phyloP scores from a whole-genome alignment of 2,329 filamentous ascomycete species.

The Pseudogymnoascus sp. region DNA sequence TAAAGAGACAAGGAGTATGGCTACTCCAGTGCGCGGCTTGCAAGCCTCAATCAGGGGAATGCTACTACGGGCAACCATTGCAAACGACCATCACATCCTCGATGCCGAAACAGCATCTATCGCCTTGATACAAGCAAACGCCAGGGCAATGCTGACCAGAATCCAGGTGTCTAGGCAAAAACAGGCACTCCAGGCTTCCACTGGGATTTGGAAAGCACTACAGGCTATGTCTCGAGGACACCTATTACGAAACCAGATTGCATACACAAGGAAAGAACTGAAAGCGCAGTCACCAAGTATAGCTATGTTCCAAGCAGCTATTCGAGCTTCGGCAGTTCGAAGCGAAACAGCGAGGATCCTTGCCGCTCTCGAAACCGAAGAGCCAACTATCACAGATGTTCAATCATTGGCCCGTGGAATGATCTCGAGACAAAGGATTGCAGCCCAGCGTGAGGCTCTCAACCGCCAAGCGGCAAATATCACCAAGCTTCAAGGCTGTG shows the following conservation, averaged over 20 bases:
- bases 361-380: constrained; percentile 40
- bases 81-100: constrained; percentile 34
- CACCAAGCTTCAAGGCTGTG: constrained; percentile 57
- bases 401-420: constrained; percentile 57
- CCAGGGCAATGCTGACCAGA: constrained; percentile 55
- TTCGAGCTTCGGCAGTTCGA: constrained; percentile 48
- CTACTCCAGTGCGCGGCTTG: constrained; percentile 48
- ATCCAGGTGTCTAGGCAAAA: constrained; percentile 44
- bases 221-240: constrained; percentile 37
- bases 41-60: constrained; percentile 64
- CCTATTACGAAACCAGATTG: constrained; percentile 39
- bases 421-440: constrained; percentile 46
- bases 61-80: constrained; percentile 49
- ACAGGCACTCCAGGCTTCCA: constrained; percentile 44
- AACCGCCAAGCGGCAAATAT: constrained; percentile 50
- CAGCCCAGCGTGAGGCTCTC: constrained; percentile 46
- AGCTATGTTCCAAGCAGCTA: constrained; percentile 28
- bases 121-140: constrained; percentile 56
- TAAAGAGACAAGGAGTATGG: constrained; percentile 44
- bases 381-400: constrained; percentile 42
- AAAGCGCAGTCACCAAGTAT: constrained; percentile 38
- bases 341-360: constrained; percentile 43
- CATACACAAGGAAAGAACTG: constrained; percentile 43
- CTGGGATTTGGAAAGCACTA: constrained; percentile 44
- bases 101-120: constrained; percentile 40